These are phyloP conservation scores for Suillus ampliporus DNA, from an alignment of 768 basidiomycete genomes.

Conservation along the genomic window DNA sequence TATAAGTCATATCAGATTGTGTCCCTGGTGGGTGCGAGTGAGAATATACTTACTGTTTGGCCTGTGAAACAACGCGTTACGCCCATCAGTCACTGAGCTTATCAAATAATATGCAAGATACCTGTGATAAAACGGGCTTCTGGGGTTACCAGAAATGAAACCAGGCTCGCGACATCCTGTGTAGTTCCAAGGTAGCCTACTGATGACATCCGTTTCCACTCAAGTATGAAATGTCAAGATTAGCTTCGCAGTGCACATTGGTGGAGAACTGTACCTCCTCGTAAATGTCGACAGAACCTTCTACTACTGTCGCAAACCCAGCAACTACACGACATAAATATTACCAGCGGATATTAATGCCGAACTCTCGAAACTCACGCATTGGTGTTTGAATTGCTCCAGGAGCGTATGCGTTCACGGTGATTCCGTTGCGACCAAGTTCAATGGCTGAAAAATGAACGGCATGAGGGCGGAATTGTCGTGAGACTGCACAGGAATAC, in stretches of 20 bases:
- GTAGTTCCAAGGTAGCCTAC: constrained; percentile 30
- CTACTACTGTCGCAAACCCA: constrained; percentile 18
- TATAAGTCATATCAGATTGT: constrained; percentile 6
- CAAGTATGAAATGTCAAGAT: constrained; percentile 9
- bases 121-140: constrained; percentile 43
- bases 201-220: constrained; percentile 20
- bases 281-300: constrained; percentile 18
- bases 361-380: constrained; percentile 24
- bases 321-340: constrained; percentile 19
- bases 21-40: background rate
- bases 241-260: background rate
- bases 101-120: constrained; percentile 11
- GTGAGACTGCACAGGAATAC: background rate
- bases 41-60: constrained; percentile 29
- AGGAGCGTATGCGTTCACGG: constrained; percentile 42
- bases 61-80: constrained; percentile 15
- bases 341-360: background rate
- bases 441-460: constrained; percentile 34
- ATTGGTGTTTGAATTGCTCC: constrained; percentile 35
- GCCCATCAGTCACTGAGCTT: background rate
- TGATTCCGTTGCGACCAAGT: constrained; percentile 36
- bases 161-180: constrained; percentile 43
- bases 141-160: constrained; percentile 41
- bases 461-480: background rate
- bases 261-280: constrained; percentile 17